Percentiles rank a stretch among this genome's conserved stretches.
Evolutionary conservation across 257 asterid genomes (phyloP).

Genomic region (Gentiana straminea): DNA sequence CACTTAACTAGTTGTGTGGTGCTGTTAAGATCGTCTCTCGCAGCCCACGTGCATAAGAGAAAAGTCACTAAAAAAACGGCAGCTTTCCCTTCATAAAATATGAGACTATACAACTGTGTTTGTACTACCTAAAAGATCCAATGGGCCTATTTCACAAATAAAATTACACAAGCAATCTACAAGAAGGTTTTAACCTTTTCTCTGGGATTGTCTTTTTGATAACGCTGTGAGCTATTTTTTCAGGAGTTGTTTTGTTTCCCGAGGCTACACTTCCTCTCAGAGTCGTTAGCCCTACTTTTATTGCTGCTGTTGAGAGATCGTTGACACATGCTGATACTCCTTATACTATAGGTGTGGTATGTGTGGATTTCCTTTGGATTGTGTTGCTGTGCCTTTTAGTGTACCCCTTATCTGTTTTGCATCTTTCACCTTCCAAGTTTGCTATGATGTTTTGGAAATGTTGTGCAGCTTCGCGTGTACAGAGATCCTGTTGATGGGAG

Average conservation of each 20-base stretch:
- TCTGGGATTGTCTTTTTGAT: not conserved
- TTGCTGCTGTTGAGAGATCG: slow-evolving; percentile 84
- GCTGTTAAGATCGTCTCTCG: too few relatives aligned
- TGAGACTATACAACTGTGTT: too few relatives aligned
- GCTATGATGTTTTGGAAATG: slow-evolving; percentile 9
- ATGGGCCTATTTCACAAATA: too few relatives aligned
- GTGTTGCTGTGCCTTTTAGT: slow-evolving; percentile 6
- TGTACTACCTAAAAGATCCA: too few relatives aligned
- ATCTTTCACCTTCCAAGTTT: slow-evolving; percentile 12
- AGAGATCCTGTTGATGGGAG: slow-evolving; percentile 45
- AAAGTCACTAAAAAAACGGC: too few relatives aligned
- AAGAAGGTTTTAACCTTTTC: too few relatives aligned
- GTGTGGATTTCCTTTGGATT: slow-evolving; percentile 24
- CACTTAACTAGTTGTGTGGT: too few relatives aligned
- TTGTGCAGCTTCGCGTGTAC: slow-evolving; percentile 59
- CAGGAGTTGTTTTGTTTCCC: slow-evolving; percentile 95
- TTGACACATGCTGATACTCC: slow-evolving; percentile 72
- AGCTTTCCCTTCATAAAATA: too few relatives aligned
- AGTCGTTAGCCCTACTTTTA: slow-evolving; percentile 55
- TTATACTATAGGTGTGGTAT: slow-evolving; percentile 80
- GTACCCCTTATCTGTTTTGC: slow-evolving; percentile 7
- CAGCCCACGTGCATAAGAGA: too few relatives aligned
- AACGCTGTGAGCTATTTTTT: slow-evolving; percentile 1
- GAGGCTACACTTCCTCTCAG: slow-evolving; percentile 95
- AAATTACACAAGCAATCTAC: too few relatives aligned